Percentiles rank a stretch among this genome's conserved stretches.
Evolutionary conservation across 2,329 filamentous ascomycete species (phyloP).

Genomic region (Penicillium janthinellum): DNA sequence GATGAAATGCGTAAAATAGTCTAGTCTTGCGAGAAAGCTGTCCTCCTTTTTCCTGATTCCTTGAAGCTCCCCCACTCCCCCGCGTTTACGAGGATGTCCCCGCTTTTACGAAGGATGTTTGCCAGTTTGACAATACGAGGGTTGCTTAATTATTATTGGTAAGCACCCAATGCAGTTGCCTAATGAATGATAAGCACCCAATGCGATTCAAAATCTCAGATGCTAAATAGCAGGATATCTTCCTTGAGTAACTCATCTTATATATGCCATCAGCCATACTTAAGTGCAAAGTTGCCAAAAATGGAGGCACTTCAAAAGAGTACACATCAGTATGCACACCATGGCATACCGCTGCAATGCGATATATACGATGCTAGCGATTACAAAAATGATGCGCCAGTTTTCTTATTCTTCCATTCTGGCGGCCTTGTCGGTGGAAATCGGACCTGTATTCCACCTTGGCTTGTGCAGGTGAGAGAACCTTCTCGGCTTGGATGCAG

Average conservation of each 20-base stretch:
- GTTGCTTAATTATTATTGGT: background rate
- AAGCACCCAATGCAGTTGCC: background rate
- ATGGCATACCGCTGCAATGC: background rate
- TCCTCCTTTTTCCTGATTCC: background rate
- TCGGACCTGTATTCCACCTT: background rate
- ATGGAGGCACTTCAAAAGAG: background rate
- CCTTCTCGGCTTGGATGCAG: background rate
- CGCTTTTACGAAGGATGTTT: background rate
- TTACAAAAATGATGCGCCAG: background rate
- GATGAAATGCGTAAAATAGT: background rate
- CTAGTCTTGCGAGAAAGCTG: background rate
- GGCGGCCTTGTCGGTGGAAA: background rate
- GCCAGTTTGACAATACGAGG: background rate
- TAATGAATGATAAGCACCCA: background rate
- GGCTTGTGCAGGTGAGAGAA: constrained; percentile 1
- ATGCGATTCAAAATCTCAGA: background rate
- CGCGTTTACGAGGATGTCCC: background rate
- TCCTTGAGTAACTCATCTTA: too few species aligned
- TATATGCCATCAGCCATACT: background rate
- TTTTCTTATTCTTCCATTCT: background rate
- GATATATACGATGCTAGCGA: background rate
- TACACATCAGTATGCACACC: background rate
- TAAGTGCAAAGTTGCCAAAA: background rate
- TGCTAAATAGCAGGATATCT: too few species aligned
- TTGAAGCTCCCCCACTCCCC: background rate